These are phyloP conservation scores for Candida rishiriensis DNA, from an alignment of 805 yeast species.

Conservation along the genomic window DNA sequence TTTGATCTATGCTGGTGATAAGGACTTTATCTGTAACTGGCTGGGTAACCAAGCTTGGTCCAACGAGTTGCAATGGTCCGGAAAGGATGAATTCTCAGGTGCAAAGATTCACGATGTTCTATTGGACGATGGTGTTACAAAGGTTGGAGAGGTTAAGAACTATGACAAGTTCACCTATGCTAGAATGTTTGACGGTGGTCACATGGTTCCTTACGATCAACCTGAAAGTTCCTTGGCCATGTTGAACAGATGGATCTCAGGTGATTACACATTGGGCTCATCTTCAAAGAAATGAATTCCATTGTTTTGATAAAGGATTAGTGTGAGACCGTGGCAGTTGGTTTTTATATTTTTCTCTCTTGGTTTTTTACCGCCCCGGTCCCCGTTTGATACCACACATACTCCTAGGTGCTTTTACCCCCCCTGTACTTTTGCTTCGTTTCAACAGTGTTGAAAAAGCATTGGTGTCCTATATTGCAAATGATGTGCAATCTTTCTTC, in stretches of 20 bases:
- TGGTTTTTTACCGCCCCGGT: too few relatives aligned
- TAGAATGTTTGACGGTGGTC: constrained; percentile 80
- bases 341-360: constrained; percentile 1
- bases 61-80: constrained; percentile 61
- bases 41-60: constrained; percentile 86
- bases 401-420: too few relatives aligned
- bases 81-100: constrained; percentile 27
- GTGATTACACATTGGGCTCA: constrained; percentile 40
- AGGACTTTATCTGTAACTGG: constrained; percentile 92
- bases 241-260: constrained; percentile 72
- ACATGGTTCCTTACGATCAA: constrained; percentile 89
- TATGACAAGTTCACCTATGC: constrained; percentile 68
- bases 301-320: neutral
- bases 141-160: constrained; percentile 73
- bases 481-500: neutral
- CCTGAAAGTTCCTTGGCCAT: constrained; percentile 67
- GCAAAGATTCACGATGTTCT: constrained; percentile 23
- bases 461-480: neutral
- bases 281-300: constrained; percentile 11
- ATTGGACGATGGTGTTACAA: constrained; percentile 30
- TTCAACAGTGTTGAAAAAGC: too few relatives aligned
- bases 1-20: constrained; percentile 89
- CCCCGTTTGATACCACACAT: too few relatives aligned
- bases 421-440: too few relatives aligned
- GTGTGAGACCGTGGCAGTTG: neutral